Base-by-base conservation (phyloP, 2,329 filamentous ascomycete species). In the Ceratocystis colombiana region DNA sequence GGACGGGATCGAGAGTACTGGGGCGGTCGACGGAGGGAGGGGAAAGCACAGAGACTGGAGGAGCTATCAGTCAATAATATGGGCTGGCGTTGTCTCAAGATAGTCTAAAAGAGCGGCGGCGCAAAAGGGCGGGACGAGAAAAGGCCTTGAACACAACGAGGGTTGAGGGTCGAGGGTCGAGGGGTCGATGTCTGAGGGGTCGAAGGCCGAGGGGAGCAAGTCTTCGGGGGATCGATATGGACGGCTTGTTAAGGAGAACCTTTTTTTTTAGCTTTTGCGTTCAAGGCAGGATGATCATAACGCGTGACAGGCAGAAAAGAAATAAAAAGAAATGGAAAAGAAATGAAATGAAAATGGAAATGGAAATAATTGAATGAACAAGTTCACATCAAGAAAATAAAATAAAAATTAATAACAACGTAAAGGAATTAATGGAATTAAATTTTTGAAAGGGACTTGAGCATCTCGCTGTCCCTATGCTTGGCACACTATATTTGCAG, bases 231-330 rank as follows among this genome's bases (percentile, higher is more conserved):
- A 33, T 62, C 61, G 37, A 41, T 28, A 22, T 17, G n/a, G 20
- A 10, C 15, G 20, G 37, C 37, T 41, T 41, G 10, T 41, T 41
- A 41, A 41, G 37, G 37, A 41, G 37, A 41, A 41, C 12, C 12
- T 41, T 41, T 41, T 41, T 37, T 41, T 41, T 41, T 41, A 12
- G 37, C 37, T 37, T n/a, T 33, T 4, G 45, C 33, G 17, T 33
- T 63, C 41, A 48, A 33, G 41, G 61, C 41, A 20, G 25, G 37
- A 53, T 53, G n/a, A 59, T 59, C 41, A 63, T 63, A 63, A 63
- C 61, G 41, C 44, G 44, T 41, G 53, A 10, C 20, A 64, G n/a
- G 37, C 62, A 55, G 62, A 41, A 64, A 28, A 41, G 55, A 28
- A 45, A 55, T 59, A 57, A 57, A 22, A 41, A 28, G 50, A 53